Base-by-base conservation (phyloP, 192 early-diverging fungal genomes). In the Coemansia sp. region DNA sequence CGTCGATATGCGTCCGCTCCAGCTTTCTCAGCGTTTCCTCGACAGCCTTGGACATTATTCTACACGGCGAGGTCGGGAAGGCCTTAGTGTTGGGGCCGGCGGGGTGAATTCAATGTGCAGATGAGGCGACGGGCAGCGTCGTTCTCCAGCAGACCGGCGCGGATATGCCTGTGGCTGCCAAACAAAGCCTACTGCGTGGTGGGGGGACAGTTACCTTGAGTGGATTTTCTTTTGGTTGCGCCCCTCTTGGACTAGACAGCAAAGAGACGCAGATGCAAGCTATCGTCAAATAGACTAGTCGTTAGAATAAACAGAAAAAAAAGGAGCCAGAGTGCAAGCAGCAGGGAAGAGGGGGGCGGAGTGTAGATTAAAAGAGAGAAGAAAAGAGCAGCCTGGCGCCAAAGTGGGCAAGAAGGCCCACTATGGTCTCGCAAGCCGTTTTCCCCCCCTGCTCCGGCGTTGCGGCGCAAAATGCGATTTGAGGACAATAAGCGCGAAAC, bases 1-100 rank as follows among this genome's bases (percentile, higher is more conserved):
- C 67, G 60, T 56, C 50, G 30, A 77, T 66, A 38, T 56, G 53
- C 17, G 74, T 49, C 47, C 68, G 67, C 43, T 77, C 74, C 10
- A 77, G 54, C 53, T 63, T 70, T 23, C 51, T 61, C 43, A 77
- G 63, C 36, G 74, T 70, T 40, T 77, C 74, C 54, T 77, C 67
- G 35, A 70, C 59, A 36, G 74, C 63, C 60, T 66, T 77, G 55
- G 74, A 70, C 74, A 77, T 77, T 76, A 62, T 64, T 67, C 43
- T 48, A 51, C 20, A 27, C 31, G 38, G 15, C 38, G n/a, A 39
- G 38, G 7, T 17, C 14, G 34, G 15, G 19, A 39, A 15, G 8
- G 50, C 11, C 5, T 36, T 44, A 12, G 14, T 10, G 14, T 23
- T 17, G 22, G 21, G 20, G 11, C 9, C 38, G 14, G n/a, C n/a